Evolutionary conservation across 139 green algal genomes (phyloP), one percentile per base, ranked within the genome.

Genomic region (Bryopsis sp.): DNA sequence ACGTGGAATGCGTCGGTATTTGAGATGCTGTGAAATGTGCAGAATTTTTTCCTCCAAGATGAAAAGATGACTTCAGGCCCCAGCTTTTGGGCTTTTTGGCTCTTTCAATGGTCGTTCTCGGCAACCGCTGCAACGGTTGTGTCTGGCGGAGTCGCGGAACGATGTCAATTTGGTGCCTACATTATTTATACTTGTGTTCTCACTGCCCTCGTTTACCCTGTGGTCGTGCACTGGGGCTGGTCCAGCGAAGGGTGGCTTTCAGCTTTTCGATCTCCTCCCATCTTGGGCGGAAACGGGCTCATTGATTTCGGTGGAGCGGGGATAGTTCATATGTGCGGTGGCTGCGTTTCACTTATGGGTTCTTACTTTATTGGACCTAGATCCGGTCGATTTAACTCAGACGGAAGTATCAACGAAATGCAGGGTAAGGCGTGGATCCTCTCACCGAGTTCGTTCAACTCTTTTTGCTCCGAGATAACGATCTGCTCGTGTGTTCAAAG

Each of bases 351-450:
- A 6, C 74, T 91, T 48, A 74, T 83, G 39, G 90, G 76, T 43
- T 85, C 84, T 34, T 74, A 70, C 35, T 79, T 96, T 32, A 71
- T 96, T 8, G 90, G 90, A 4, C 89, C 89, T 22, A 80, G 89
- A 66, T 82, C 88, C 2, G 89, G 88, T 3, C 82, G 89, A 35
- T 95, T 94, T 63, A 77, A 82, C 58, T 67, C 81, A 29, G 75
- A 90, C 35, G 88, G 88, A 46, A 82, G 82, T 35, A 28, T 61
- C 46, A 64, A 47, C 0, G 38, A n/a, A n/a, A n/a, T n/a, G n/a
- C n/a, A n/a, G n/a, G n/a, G n/a, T n/a, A n/a, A n/a, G n/a, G n/a
- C n/a, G n/a, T n/a, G n/a, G n/a, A n/a, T n/a, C n/a, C n/a, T n/a
- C n/a, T n/a, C n/a, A n/a, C n/a, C n/a, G n/a, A n/a, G n/a, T n/a